Evolutionary conservation across 352 stramenopile species (phyloP), one percentile per base, ranked within the genome.

Genomic region (Thraustochytrium sp.): DNA sequence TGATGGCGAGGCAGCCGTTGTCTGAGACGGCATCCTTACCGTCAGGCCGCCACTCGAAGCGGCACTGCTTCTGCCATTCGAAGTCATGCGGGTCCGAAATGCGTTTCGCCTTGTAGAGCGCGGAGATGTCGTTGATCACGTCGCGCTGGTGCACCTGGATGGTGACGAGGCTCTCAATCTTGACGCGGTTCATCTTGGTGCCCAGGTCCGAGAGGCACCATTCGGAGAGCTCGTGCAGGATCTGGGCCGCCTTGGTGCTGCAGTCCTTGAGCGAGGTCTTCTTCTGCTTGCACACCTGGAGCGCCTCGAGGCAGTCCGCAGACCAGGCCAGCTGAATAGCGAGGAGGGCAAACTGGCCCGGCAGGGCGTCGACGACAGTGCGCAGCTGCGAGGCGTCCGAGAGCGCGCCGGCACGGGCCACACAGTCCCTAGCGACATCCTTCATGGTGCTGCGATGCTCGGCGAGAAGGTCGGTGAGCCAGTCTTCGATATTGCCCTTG

Each of bases 31-130:
- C 95, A 77, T 99, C 96, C 0, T 87, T 86, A 64, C 94, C 94
- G 73, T 94, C 97, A 5, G 93, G 90, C 31, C 95, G 91, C 95
- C 95, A 99, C 85, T 99, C 98, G 84, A 99, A 99, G 11, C 96
- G 91, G n/a, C 94, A 95, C 86, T 99, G 96, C 86, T 99, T 99
- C 56, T 98, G 93, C 96, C 96, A 99, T 84, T 99, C 96, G 85
- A 99, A 99, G 86, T 98, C 96, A 86, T 98, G 98, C 51, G 95
- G 91, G 86, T 98, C 95, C 3, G 90, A 94, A 73, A 99, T 97
- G 18, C 38, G 37, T 21, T 49, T 36, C 85, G 97, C 97, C 87
- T 98, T 98, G 64, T 94, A 91, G 82, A 98, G 88, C 1, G 91
- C 90, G 18, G 90, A 90, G 2, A 99, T 87, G 84, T 98, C 95